Evolutionary conservation across 1,284 basidiomycete genomes (phyloP).

Genomic region (Trametes polyzona): DNA sequence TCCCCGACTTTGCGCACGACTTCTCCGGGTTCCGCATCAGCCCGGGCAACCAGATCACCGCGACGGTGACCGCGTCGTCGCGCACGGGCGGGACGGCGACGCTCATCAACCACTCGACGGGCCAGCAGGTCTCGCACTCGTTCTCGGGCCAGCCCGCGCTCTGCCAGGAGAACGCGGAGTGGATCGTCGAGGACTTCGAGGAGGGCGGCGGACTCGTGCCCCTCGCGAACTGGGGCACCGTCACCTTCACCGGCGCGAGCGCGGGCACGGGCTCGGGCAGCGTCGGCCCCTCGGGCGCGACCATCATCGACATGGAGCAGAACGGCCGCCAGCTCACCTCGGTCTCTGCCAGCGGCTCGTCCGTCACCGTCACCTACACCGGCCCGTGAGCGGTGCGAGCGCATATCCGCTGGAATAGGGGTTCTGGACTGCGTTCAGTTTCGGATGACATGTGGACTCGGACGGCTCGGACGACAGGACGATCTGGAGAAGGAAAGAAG

Average conservation of each 20-base stretch:
- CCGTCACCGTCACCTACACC: slow-evolving; percentile 34
- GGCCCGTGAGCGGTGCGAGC: slow-evolving; percentile 6
- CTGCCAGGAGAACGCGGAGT: slow-evolving; percentile 36
- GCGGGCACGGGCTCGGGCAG: slow-evolving; percentile 17
- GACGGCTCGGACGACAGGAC: not conserved
- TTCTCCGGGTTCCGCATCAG: slow-evolving; percentile 37
- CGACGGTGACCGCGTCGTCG: slow-evolving; percentile 35
- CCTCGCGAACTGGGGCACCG: slow-evolving; percentile 43
- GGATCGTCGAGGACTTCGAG: slow-evolving; percentile 42
- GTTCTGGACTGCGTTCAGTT: no score
- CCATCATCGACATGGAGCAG: slow-evolving; percentile 39
- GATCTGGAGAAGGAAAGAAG: not conserved
- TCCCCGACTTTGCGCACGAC: slow-evolving; percentile 40
- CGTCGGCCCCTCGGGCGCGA: slow-evolving; percentile 30
- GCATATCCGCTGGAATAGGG: not conserved
- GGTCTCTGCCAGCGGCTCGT: slow-evolving; percentile 23
- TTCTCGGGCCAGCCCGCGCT: slow-evolving; percentile 37
- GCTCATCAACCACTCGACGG: slow-evolving; percentile 36
- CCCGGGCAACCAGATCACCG: slow-evolving; percentile 36
- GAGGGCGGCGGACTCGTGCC: slow-evolving; percentile 36
- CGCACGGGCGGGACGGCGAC: slow-evolving; percentile 35
- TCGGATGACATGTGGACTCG: not conserved
- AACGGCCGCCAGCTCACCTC: slow-evolving; percentile 33
- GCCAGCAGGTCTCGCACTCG: slow-evolving; percentile 33
- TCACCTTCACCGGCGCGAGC: slow-evolving; percentile 29